Evolutionary conservation across 2,329 filamentous ascomycete species (phyloP).

Genomic region (Fusarium chaquense): DNA sequence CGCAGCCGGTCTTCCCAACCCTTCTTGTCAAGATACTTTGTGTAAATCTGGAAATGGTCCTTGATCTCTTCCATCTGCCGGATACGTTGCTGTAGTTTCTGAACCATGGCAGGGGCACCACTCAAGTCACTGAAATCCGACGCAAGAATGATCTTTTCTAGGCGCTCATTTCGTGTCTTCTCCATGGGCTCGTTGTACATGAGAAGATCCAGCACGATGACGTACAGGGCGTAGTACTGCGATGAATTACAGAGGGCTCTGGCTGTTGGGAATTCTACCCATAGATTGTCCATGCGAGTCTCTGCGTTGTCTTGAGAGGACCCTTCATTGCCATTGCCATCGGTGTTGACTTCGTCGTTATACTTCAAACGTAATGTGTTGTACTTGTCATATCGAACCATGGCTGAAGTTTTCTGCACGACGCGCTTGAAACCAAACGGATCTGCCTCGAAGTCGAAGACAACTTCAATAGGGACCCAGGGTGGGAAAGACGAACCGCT

Average conservation of each 20-base stretch:
- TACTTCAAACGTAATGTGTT: conserved; percentile 97
- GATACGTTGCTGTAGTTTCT: conserved; percentile 90
- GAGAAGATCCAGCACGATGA: conserved; percentile 95
- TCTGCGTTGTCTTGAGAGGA: conserved; percentile 71
- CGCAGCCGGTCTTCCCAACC: conserved; percentile 91
- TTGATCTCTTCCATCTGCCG: conserved; percentile 97
- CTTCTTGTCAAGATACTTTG: conserved; percentile 84
- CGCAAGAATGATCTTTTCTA: conserved; percentile 99
- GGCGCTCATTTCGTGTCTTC: conserved; percentile 93
- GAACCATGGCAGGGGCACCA: conserved; percentile 93
- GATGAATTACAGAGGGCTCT: conserved; percentile 96
- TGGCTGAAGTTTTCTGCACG: conserved; percentile 95
- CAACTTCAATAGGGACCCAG: conserved; percentile 98
- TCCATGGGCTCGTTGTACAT: conserved; percentile 97
- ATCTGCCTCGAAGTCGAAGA: conserved; percentile 95
- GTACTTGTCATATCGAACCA: conserved; percentile 96
- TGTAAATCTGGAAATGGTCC: conserved; percentile 92
- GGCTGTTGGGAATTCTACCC: conserved; percentile 95
- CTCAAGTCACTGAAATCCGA: conserved; percentile 98
- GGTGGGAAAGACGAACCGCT: conserved; percentile 92
- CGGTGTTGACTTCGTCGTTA: conserved; percentile 87
- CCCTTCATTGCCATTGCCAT: conserved; percentile 62
- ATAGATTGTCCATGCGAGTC: conserved; percentile 92
- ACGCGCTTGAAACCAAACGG: conserved; percentile 98
- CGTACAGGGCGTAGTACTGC: conserved; percentile 98